Percentiles rank a stretch among this genome's conserved stretches.
These are phyloP conservation scores for Botryotinia convoluta DNA, from an alignment of 2,329 filamentous ascomycete genomes.

Conservation along the genomic window DNA sequence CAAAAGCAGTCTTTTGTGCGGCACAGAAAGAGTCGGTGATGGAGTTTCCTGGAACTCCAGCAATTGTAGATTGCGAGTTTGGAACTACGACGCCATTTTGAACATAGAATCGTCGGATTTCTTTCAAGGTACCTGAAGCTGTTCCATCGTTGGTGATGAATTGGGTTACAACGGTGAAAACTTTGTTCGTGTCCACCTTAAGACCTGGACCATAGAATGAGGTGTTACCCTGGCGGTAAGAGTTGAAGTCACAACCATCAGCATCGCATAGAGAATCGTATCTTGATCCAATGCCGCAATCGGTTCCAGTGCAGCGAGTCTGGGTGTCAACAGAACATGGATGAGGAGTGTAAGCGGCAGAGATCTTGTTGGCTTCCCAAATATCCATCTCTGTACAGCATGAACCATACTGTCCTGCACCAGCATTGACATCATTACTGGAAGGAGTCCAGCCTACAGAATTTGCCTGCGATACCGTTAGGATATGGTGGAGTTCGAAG, in stretches of 20 bases:
- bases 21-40: constrained; percentile 59
- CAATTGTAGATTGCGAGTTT: constrained; percentile 48
- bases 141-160: constrained; percentile 54
- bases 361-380: constrained; percentile 62
- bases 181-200: constrained; percentile 51
- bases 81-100: constrained; percentile 53
- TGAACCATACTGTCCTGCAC: constrained; percentile 52
- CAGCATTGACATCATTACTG: constrained; percentile 51
- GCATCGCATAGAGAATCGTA: constrained; percentile 58
- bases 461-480: constrained; percentile 46
- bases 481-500: constrained; percentile 18
- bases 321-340: constrained; percentile 49
- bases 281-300: constrained; percentile 47
- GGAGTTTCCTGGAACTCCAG: constrained; percentile 49
- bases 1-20: constrained; percentile 54
- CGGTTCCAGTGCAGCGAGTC: constrained; percentile 44
- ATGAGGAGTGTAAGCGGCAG: constrained; percentile 58
- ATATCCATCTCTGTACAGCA: constrained; percentile 70
- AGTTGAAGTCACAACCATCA: constrained; percentile 62
- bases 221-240: constrained; percentile 56
- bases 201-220: constrained; percentile 54
- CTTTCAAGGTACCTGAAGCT: constrained; percentile 48
- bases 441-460: constrained; percentile 51
- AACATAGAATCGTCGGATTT: constrained; percentile 57
- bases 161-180: constrained; percentile 58